phyloP scores from a whole-genome alignment of 495 filamentous ascomycete genomes.

The Tuber melanosporum region DNA sequence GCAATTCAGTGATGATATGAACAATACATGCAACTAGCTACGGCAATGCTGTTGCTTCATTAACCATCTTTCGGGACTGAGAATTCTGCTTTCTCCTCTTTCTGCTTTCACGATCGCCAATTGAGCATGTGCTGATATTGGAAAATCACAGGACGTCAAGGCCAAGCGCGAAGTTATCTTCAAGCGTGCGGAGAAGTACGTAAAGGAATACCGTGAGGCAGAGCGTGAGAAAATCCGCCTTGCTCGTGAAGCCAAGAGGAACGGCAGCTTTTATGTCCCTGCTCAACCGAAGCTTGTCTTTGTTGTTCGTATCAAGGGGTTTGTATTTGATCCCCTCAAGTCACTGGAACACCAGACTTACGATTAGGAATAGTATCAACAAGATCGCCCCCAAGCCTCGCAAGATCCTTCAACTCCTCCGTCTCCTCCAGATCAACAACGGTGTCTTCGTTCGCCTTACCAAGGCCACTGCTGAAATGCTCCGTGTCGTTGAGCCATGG shows the following conservation, averaged over 20 bases:
- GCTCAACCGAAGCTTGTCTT: constrained; percentile 96
- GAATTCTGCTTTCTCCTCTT: constrained; percentile 33
- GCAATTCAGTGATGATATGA: constrained; percentile 64
- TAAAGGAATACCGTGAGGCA: constrained; percentile 95
- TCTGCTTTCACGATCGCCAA: constrained; percentile 36
- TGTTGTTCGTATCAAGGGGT: constrained; percentile 98
- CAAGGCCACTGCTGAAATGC: constrained; percentile 97
- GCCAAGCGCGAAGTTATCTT: constrained; percentile 96
- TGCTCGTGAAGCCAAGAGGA: constrained; percentile 74
- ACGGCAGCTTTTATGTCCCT: constrained; percentile 86
- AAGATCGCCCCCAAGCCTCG: constrained; percentile 99
- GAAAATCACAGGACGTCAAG: constrained; percentile 69
- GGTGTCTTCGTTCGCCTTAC: constrained; percentile 95
- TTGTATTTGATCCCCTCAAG: constrained; percentile 36
- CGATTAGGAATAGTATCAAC: constrained; percentile 72
- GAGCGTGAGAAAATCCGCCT: constrained; percentile 99
- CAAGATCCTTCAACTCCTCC: constrained; percentile 98
- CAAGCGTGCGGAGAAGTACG: constrained; percentile 99
- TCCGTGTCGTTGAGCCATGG: constrained; percentile 95
- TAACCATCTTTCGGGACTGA: constrained; percentile 99
- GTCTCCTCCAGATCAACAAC: constrained; percentile 99
- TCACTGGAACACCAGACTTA: constrained; percentile 8
- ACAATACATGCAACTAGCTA: constrained; percentile 75
- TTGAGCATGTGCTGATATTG: constrained; percentile 35
- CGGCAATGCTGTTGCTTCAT: constrained; percentile 90